Evolutionary conservation across 257 asterid genomes (phyloP).

Genomic region (Solanum arcanum): DNA sequence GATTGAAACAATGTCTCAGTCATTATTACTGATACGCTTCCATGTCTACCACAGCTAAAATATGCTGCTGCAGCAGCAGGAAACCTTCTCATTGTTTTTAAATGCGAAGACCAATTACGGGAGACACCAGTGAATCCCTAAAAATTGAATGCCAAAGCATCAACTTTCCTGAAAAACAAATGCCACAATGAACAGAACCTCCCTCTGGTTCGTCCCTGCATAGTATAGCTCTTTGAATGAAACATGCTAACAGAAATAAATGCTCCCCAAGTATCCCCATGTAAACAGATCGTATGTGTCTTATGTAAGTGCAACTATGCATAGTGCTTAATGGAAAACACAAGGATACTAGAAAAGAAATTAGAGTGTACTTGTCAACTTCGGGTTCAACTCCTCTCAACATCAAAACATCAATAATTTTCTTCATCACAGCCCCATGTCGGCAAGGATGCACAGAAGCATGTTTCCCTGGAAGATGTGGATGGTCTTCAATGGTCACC

Average conservation of each 20-base stretch:
- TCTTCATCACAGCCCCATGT: conserved; percentile 99
- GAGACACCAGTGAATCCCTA: neutral
- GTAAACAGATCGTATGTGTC: neutral
- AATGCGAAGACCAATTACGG: neutral
- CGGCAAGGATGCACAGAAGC: conserved; percentile 99
- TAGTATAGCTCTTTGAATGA: neutral
- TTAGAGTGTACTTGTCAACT: conserved; percentile 68
- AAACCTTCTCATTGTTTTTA: neutral
- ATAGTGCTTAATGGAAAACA: neutral
- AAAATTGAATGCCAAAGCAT: neutral
- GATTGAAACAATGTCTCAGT: neutral
- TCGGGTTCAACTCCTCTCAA: conserved; percentile 92
- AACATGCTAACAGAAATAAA: neutral
- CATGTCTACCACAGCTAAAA: neutral
- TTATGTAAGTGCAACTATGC: neutral
- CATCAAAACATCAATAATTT: conserved; percentile 88
- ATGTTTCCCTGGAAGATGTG: conserved; percentile 94
- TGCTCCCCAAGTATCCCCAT: neutral
- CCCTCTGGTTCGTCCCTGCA: neutral
- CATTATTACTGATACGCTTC: neutral
- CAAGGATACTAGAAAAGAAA: neutral
- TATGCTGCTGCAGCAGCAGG: neutral
- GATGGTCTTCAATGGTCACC: conserved; percentile 99
- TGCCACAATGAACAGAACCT: neutral
- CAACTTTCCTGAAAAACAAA: neutral